Evolutionary conservation across 106 monocot genomes (phyloP), one percentile per base, ranked within the genome.

Genomic region (Allium sativum): DNA sequence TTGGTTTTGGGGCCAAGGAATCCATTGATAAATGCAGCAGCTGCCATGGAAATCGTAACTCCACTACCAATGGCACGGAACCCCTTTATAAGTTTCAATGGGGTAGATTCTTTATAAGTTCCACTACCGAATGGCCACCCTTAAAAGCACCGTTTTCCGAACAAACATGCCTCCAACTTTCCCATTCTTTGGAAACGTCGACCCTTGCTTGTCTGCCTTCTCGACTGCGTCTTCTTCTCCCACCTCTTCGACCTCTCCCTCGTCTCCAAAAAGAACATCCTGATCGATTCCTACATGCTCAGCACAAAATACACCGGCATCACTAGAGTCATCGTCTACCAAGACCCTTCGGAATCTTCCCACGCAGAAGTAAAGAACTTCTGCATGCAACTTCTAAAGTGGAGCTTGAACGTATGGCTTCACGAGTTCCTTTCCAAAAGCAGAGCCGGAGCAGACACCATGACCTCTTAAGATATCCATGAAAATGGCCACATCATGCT

Each of bases 101-200:
- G n/a, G n/a, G n/a, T n/a, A n/a, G n/a, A n/a, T n/a, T n/a, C n/a
- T n/a, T n/a, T n/a, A n/a, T n/a, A n/a, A n/a, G n/a, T n/a, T n/a
- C n/a, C n/a, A n/a, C n/a, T n/a, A 50, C 40, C 90, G 90, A 14
- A 72, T 72, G 67, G 48, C 65, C n/a, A 10, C 58, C 47, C 57
- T 77, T 65, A 68, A 74, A 18, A 77, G 76, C 78, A 78, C 86
- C 20, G 86, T 86, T 55, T 91, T 83, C 75, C 86, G 86, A 12
- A 63, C 77, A 69, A 86, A 91, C 77, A 80, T 83, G 63, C 91
- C 86, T 10, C 91, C 91, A 2, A 83, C 82, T 53, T 85, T 85
- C 70, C 85, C 82, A 44, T 82, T 82, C 78, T 85, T 90, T 72
- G 3, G 70, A 41, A 66, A 64, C 42, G 72, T 80, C 64, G 78